Evolutionary conservation across 208 protist genomes (phyloP).

Genomic region (Acanthamoeba divionensis): DNA sequence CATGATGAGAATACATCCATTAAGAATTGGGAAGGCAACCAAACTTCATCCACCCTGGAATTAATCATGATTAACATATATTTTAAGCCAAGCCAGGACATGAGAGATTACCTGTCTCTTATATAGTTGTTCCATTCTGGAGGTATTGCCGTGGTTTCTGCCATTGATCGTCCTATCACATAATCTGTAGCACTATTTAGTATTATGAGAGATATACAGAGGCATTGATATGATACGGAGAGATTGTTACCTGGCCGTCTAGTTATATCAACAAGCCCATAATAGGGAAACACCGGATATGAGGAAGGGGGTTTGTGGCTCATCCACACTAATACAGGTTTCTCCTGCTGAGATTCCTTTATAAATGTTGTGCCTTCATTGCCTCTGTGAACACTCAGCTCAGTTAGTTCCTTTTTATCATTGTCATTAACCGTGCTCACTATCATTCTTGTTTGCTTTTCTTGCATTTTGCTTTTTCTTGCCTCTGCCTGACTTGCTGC

Average conservation of each 20-base stretch:
- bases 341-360: no score
- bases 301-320: conserved; percentile 35
- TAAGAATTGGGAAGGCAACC: conserved; percentile 60
- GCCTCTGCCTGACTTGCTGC: background rate
- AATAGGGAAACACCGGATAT: conserved; percentile 43
- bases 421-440: no score
- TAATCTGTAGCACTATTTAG: background rate
- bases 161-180: background rate
- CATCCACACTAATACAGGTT: no score
- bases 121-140: background rate
- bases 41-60: conserved; percentile 46
- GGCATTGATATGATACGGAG: background rate
- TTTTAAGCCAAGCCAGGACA: background rate
- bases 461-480: background rate
- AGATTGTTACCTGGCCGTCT: background rate
- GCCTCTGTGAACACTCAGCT: no score
- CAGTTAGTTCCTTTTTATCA: no score
- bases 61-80: background rate
- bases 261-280: background rate
- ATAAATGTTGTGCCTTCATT: no score
- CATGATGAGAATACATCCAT: conserved; percentile 5
- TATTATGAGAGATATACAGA: background rate
- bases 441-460: no score
- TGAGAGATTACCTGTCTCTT: background rate
- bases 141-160: conserved; percentile 20